phyloP scores from a whole-genome alignment of 352 stramenopile genomes.

The Pythium volutum region DNA sequence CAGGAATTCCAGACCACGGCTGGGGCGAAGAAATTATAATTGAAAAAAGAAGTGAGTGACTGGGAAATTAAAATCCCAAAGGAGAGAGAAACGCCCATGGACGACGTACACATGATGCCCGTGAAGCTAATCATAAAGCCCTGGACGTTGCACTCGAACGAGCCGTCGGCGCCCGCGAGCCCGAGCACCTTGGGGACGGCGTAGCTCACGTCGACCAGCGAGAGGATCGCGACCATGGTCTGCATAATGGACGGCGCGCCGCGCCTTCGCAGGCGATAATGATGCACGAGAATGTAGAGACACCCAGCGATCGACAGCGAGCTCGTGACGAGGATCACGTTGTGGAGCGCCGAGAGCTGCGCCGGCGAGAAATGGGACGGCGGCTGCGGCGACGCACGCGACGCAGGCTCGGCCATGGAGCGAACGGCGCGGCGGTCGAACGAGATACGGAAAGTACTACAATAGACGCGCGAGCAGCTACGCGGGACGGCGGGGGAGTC shows the following conservation, averaged over 20 bases:
- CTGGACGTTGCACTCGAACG: conserved; percentile 45
- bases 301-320: conserved; percentile 23
- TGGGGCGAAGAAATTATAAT: conserved; percentile 1
- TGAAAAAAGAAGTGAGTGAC: not conserved
- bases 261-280: conserved; percentile 18
- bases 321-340: conserved; percentile 19
- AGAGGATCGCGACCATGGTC: conserved; percentile 72
- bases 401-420: conserved; percentile 1
- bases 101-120: conserved; percentile 48
- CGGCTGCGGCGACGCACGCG: not conserved
- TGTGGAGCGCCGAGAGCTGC: conserved; percentile 22
- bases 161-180: conserved; percentile 22
- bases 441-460: not conserved
- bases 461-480: not conserved
- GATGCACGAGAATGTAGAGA: conserved; percentile 26
- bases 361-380: conserved; percentile 7
- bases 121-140: conserved; percentile 50
- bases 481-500: too few species aligned
- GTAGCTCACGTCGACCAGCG: conserved; percentile 51
- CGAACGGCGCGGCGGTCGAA: not conserved
- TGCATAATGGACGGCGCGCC: conserved; percentile 48
- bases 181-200: conserved; percentile 54
- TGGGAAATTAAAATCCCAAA: not conserved
- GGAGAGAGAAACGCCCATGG: too few species aligned
- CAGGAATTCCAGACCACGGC: conserved; percentile 67